phyloP scores from a whole-genome alignment of 225 moss, liverwort and hornwort species.

The Pleurozium schreberi region DNA sequence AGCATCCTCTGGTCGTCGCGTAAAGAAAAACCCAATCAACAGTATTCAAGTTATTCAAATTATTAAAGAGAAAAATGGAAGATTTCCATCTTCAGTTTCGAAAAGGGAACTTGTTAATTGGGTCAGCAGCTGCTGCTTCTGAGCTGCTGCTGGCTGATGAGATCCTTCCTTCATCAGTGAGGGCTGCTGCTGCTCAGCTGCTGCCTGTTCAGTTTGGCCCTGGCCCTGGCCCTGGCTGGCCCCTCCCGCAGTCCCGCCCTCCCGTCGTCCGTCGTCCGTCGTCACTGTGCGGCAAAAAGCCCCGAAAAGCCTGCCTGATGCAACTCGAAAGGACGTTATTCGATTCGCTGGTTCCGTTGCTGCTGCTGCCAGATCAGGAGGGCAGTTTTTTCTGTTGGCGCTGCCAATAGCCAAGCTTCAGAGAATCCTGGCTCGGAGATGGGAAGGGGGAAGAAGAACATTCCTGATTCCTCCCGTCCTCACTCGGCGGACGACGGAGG shows the following conservation, averaged over 20 bases:
- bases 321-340: background rate
- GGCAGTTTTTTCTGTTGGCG: slow-evolving; percentile 19
- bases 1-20: slow-evolving; percentile 6
- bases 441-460: slow-evolving; percentile 1
- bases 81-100: too few relatives aligned
- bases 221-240: too few relatives aligned
- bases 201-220: background rate
- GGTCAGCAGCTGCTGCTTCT: background rate
- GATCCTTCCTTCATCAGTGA: too few relatives aligned
- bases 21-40: background rate
- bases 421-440: slow-evolving; percentile 8
- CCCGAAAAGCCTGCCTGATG: background rate
- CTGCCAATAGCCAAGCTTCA: slow-evolving; percentile 14
- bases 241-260: too few relatives aligned
- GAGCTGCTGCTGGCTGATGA: background rate
- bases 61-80: too few relatives aligned
- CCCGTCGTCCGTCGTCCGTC: background rate
- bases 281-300: background rate
- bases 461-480: background rate
- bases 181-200: too few relatives aligned
- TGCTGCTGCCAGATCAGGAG: background rate
- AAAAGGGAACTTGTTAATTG: background rate
- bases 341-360: too few relatives aligned
- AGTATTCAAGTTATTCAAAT: too few relatives aligned
- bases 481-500: background rate